Conservation (phyloP, 2,329 filamentous ascomycete species). For the Cordyceps farinosa region DNA sequence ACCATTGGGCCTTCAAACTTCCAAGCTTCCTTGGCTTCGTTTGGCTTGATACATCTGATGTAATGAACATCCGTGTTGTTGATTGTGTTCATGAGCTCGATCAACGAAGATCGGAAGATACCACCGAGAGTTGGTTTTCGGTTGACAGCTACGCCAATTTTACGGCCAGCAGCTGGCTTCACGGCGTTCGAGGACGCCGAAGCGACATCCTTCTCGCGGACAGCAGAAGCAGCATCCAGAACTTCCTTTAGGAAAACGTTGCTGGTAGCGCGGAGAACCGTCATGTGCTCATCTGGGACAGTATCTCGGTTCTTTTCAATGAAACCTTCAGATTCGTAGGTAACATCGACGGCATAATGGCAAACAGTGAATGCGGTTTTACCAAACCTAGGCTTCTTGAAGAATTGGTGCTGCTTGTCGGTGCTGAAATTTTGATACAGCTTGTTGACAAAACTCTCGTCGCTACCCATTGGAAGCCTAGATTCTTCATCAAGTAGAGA, state of each 20-base stretch:
- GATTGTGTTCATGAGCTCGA: conserved; percentile 97
- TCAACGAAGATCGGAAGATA: conserved; percentile 97
- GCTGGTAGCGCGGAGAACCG: conserved; percentile 76
- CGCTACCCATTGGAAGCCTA: conserved; percentile 91
- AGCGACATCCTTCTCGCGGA: conserved; percentile 82
- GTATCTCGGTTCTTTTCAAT: conserved; percentile 99
- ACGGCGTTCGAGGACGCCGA: conserved; percentile 65
- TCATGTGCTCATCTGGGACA: conserved; percentile 96
- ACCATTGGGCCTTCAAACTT: conserved; percentile 99
- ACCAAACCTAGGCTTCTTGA: conserved; percentile 97
- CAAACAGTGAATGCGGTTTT: conserved; percentile 98
- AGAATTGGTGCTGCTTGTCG: conserved; percentile 85
- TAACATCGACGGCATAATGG: conserved; percentile 97
- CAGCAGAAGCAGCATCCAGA: conserved; percentile 76
- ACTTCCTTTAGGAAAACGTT: conserved; percentile 85
- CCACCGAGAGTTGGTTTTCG: conserved; percentile 95
- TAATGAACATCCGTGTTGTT: conserved; percentile 98
- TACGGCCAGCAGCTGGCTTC: conserved; percentile 74
- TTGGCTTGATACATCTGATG: conserved; percentile 98
- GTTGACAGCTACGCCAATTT: conserved; percentile 88
- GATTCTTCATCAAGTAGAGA: conserved; percentile 95
- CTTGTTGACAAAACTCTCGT: conserved; percentile 95
- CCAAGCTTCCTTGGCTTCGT: conserved; percentile 95
- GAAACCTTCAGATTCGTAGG: conserved; percentile 97
- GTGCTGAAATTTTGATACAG: conserved; percentile 87